Base-by-base conservation (phyloP, 1,284 basidiomycete species). In the Fistulinella staudtii region DNA sequence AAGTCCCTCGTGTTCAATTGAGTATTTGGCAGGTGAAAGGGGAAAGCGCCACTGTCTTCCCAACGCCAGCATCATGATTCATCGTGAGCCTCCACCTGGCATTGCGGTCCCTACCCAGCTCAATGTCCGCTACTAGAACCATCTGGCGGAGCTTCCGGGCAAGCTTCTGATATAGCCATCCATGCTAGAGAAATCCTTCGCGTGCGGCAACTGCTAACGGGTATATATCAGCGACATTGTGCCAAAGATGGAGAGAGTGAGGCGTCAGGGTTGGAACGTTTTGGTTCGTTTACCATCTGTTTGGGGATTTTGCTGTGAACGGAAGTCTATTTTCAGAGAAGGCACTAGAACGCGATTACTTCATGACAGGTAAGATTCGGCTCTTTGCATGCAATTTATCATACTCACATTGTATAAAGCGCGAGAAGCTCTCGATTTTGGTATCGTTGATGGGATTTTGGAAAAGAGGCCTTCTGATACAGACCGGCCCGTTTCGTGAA, bases 1-100 rank as follows among this genome's bases (percentile, higher is more conserved):
- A 36, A 45, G 28, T 38, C 47, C 47, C 44, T 48, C 37, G 38
- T 14, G 49, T 40, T 41, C 36, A 33, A 45, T 39, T 54, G 43
- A 50, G n/a, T 37, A 41, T 49, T 24, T 21, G 7, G 24, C 64
- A 74, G 80, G 85, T 28, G 89, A 87, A 68, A 81, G 75, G 53
- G 93, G 92, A 17, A 90, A 93, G 65, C 76, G 93, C 28, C 92
- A 91, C 60, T 87, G 87, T 53, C 76, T 96, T 38, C 91, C 91
- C 9, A 89, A 96, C 61, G 85, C 91, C 17, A 91, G 86, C 60
- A 91, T 96, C 55, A 96, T 96, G 93, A 96, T 96, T 41, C 93
- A 96, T 65, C 93, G 92, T 93, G 65, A 64, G 90, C 74, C 27
- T 21, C 22, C 24, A 30, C 23, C 31, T 30, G 46, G 46, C 49